A percentile compares a stretch with the other conserved stretches of the same genome.
Evolutionary conservation across 176 grass and related monocot species (phyloP).

Genomic region (Elymus sibiricus): DNA sequence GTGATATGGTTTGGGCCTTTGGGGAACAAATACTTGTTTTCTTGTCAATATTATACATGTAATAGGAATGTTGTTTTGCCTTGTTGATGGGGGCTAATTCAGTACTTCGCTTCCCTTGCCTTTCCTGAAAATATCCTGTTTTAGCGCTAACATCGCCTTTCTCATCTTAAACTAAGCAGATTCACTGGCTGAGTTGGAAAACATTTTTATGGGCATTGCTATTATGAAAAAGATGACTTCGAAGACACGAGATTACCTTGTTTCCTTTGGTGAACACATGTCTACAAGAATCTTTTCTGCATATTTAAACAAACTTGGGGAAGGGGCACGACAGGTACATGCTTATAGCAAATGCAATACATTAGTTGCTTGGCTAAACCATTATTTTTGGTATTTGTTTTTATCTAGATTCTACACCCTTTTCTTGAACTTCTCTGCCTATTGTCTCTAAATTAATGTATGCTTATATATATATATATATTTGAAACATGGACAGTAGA

Average conservation of each 20-base stretch:
- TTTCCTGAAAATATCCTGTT: not conserved
- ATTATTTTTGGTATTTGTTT: not conserved
- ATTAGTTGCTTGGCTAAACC: not conserved
- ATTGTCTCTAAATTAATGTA: not conserved
- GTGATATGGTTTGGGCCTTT: too few species aligned
- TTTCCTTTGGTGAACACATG: conserved; percentile 90
- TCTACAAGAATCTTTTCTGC: conserved; percentile 89
- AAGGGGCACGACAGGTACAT: conserved; percentile 64
- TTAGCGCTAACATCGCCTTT: not conserved
- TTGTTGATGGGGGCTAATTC: not conserved
- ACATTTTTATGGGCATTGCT: conserved; percentile 72
- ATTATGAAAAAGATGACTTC: conserved; percentile 81
- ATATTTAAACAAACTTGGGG: conserved; percentile 70
- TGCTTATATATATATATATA: too few species aligned
- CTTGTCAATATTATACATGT: too few species aligned
- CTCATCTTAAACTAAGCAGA: conserved; percentile 32
- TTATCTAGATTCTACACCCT: not conserved
- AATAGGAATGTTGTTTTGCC: too few species aligned
- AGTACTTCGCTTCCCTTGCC: conserved; percentile 1
- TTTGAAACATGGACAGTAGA: too few species aligned
- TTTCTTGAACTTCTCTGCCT: not conserved
- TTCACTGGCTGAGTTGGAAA: conserved; percentile 68
- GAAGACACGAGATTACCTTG: conserved; percentile 66
- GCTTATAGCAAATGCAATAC: not conserved
- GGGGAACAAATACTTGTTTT: too few species aligned